Evolutionary conservation across 2,329 filamentous ascomycete genomes (phyloP), one percentile per base, ranked within the genome.

Genomic region (Corniculantispora saksenae): DNA sequence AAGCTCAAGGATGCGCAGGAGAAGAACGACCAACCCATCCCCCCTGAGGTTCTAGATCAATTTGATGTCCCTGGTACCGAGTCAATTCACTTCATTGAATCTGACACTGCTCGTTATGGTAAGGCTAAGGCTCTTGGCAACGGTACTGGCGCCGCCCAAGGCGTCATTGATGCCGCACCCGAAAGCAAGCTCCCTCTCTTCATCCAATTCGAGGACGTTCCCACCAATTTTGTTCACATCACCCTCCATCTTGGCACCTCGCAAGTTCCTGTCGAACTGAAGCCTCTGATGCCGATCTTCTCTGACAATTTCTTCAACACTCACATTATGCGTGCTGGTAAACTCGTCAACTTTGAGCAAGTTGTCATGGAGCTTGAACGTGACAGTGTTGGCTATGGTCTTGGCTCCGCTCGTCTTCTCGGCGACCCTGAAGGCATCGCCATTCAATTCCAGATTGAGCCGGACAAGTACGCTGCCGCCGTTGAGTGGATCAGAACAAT

Each of bases 151-250:
- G 76, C 84, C 4, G 86, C 92, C 5, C 95, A 99, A 76, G 83
- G 87, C 66, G 78, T 89, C 57, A 87, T 99, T 57, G 92, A 98
- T 74, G 81, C 83, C 17, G 87, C 92, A 48, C 83, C 85, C 45
- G 69, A 80, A 21, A 82, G 80, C 8, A 78, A 89, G 43, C 75
- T 89, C n/a, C 91, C 93, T 0, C 81, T 98, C 2, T 99, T 97
- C 77, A 84, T 99, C n/a, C 94, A 99, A 77, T 99, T 96, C 69
- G 95, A 99, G 78, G 90, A 97, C 72, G 93, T 98, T 17, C 90
- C 91, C 2, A 96, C 92, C 66, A 97, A 93, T 73, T 99, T 99
- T 75, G 93, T 97, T 8, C 91, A 94, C 70, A 85, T 98, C 65
- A 90, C 88, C 56, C 78, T 98, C 25, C 87, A 95, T 64, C 82